Evolutionary conservation across 2,329 filamentous ascomycete species (phyloP), one percentile per base, ranked within the genome.

Genomic region (Xylaria sp.): DNA sequence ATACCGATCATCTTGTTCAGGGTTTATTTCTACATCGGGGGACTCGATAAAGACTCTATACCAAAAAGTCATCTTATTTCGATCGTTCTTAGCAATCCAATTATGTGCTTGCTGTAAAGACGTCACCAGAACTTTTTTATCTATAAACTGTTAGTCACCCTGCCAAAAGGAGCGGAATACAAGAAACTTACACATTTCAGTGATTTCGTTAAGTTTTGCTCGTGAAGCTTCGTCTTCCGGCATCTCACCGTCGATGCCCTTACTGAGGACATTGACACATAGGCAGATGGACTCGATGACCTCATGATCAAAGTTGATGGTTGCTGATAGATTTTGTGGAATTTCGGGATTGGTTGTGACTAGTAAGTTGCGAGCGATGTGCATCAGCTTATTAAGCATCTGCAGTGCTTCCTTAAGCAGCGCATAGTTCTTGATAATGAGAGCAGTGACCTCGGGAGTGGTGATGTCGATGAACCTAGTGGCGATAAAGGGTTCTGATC

Each of bases 11-110:
- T 82, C 82, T 34, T 82, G 78, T 2, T 79, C 80, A 7, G 81
- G 81, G 34, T 85, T 83, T 34, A 88, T 81, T 46, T 85, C 87
- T 62, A 77, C 75, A 50, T 79, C 77, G 5, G 77, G 77, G 8
- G 77, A 78, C 45, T 91, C 88, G 63, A 90, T 90, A 8, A 91
- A 79, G 32, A 90, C 87, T 62, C 89, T 87, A 64, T 86, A 87
- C 89, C 89, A 91, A 68, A 91, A 91, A 0, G 86, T 84, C 87
- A 90, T 91, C 76, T 91, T 91, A 77, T 90, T 90, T 41, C 89
- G 82, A 73, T 91, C 89, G 72, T 91, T 89, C 69, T 90, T 90
- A 64, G 89, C 88, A 0, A 88, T 89, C 88, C 89, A 90, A 76
- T 91, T 91, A 72, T 91, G 89, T 1, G 88, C 86, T 76, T 91